Conservation (phyloP, 768 basidiomycete genomes). For the Hygrocybe coccinea region DNA sequence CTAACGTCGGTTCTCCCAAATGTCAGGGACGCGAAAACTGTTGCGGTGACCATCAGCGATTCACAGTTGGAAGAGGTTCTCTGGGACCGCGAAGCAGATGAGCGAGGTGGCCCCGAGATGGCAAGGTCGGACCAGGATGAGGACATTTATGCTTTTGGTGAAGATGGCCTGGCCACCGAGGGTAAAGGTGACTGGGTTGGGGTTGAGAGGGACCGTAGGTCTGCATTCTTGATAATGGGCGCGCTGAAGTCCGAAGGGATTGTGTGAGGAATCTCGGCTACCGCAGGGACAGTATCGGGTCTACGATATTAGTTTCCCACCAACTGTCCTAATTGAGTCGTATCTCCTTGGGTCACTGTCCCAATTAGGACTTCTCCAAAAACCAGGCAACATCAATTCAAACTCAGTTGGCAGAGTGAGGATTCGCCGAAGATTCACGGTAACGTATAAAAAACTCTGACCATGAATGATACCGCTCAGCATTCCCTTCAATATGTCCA, state of each 20-base stretch:
- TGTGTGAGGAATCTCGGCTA: slow-evolving; percentile 31
- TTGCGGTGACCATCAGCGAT: slow-evolving; percentile 73
- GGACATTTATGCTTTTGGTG: slow-evolving; percentile 59
- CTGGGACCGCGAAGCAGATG: slow-evolving; percentile 68
- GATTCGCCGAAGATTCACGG: no score
- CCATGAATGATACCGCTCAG: no score
- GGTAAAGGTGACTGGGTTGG: slow-evolving; percentile 70
- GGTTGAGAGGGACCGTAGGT: slow-evolving; percentile 71
- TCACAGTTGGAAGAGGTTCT: slow-evolving; percentile 78
- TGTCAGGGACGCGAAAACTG: slow-evolving; percentile 65
- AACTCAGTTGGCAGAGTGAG: no score
- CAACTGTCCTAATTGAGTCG: no score
- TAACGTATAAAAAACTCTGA: no score
- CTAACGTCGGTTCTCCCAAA: slow-evolving; percentile 72
- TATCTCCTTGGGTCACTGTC: no score
- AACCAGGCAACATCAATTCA: no score
- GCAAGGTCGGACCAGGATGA: slow-evolving; percentile 31
- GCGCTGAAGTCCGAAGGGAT: slow-evolving; percentile 70
- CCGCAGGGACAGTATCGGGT: no score
- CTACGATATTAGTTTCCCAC: no score
- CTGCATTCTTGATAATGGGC: slow-evolving; percentile 75
- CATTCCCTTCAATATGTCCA: no score
- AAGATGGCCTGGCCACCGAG: slow-evolving; percentile 46
- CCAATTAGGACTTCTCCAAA: no score
- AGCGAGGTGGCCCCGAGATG: slow-evolving; percentile 27